Percentiles rank a stretch among this genome's conserved stretches.
Conservation (phyloP, 2,329 filamentous ascomycete species). For the Monosporascus sp. region DNA sequence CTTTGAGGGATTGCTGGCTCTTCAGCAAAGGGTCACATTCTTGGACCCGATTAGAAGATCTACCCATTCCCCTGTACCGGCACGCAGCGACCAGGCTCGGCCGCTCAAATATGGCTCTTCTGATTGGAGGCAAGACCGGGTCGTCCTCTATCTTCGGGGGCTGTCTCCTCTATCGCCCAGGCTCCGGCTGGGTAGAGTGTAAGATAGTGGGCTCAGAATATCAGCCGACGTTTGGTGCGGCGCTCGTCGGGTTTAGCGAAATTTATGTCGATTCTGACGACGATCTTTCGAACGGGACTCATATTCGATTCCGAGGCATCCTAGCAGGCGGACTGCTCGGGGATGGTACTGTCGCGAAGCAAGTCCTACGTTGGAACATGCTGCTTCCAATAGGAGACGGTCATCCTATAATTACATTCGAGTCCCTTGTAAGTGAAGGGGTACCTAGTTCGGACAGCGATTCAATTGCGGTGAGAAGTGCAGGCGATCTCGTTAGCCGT, state of each 20-base stretch:
- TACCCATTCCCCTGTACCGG: slow-evolving; percentile 71
- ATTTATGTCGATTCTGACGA: slow-evolving; percentile 14
- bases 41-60: slow-evolving; percentile 61
- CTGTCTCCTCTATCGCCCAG: slow-evolving; percentile 49
- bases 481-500: slow-evolving; percentile 22
- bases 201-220: slow-evolving; percentile 28
- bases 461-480: slow-evolving; percentile 6
- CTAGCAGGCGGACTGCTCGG: slow-evolving; percentile 66
- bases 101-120: slow-evolving; percentile 46
- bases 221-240: slow-evolving; percentile 39
- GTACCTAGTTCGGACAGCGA: slow-evolving; percentile 6
- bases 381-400: slow-evolving; percentile 10
- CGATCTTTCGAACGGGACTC: slow-evolving; percentile 13
- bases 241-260: slow-evolving; percentile 28
- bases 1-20: slow-evolving; percentile 72
- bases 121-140: slow-evolving; percentile 58
- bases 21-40: slow-evolving; percentile 45
- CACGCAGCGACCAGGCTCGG: slow-evolving; percentile 59
- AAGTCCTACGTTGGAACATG: slow-evolving; percentile 62
- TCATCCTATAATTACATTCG: slow-evolving; percentile 27
- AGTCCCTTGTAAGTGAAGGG: slow-evolving; percentile 5
- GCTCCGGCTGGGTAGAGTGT: slow-evolving; percentile 44
- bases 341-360: slow-evolving; percentile 57
- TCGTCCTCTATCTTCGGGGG: slow-evolving; percentile 42
- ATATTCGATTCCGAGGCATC: slow-evolving; percentile 49